Evolutionary conservation across 2,329 filamentous ascomycete genomes (phyloP).

Genomic region (Rhinocladiella similis): DNA sequence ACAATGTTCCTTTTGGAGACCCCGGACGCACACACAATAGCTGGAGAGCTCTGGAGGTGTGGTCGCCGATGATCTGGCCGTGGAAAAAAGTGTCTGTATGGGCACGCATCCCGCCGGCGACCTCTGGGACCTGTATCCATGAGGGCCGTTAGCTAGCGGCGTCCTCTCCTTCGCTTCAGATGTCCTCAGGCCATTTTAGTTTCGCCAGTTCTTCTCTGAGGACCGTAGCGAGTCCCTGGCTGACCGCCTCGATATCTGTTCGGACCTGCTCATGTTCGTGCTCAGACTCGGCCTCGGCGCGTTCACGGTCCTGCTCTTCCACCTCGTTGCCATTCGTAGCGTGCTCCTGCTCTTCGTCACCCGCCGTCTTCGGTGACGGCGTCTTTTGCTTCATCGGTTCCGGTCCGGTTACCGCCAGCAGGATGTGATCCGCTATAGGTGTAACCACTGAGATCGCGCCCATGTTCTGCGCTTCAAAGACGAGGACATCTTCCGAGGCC

Average conservation of each 20-base stretch:
- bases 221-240: conserved; percentile 24
- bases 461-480: conserved; percentile 30
- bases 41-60: no score
- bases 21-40: no score
- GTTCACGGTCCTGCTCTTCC: conserved; percentile 1
- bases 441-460: conserved; percentile 28
- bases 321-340: not conserved
- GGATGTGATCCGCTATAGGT: conserved; percentile 27
- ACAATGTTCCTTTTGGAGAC: no score
- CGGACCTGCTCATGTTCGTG: conserved; percentile 20
- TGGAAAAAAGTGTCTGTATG: no score
- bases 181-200: conserved; percentile 30
- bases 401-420: conserved; percentile 29
- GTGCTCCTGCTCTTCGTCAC: conserved; percentile 1
- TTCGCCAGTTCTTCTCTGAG: conserved; percentile 25
- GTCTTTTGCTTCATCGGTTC: conserved; percentile 11
- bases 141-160: no score
- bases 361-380: conserved; percentile 1
- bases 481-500: conserved; percentile 27
- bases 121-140: no score
- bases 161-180: conserved; percentile 8
- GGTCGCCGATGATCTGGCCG: no score
- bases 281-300: conserved; percentile 10
- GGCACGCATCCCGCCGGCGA: no score
- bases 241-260: conserved; percentile 27